Conservation (phyloP, 768 basidiomycete genomes). For the Lactifluus volemus region DNA sequence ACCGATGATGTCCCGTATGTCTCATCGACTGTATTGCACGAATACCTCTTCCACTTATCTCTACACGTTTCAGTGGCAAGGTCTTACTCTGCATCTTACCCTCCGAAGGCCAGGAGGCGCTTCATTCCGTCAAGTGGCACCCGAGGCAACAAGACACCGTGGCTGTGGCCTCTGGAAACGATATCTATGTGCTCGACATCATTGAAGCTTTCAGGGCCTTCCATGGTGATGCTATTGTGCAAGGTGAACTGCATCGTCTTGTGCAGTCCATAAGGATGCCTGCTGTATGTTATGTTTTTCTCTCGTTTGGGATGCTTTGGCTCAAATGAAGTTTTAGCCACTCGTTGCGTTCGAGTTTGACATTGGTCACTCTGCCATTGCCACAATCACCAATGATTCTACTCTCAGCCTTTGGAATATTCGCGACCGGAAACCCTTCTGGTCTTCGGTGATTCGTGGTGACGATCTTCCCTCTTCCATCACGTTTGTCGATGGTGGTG, state of each 20-base stretch:
- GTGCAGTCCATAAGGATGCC: conserved; percentile 58
- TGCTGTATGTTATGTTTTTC: conserved; percentile 43
- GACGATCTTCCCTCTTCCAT: conserved; percentile 77
- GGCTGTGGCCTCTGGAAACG: conserved; percentile 74
- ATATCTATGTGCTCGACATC: conserved; percentile 70
- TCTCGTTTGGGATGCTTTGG: background rate
- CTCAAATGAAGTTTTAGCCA: conserved; percentile 34
- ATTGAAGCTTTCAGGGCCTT: conserved; percentile 49
- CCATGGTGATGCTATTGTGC: conserved; percentile 56
- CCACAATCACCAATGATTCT: conserved; percentile 76
- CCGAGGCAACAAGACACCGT: conserved; percentile 72
- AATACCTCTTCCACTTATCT: background rate
- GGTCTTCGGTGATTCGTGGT: conserved; percentile 66
- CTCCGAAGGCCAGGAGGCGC: conserved; percentile 45
- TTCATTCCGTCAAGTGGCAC: conserved; percentile 85
- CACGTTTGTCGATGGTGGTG: conserved; percentile 79
- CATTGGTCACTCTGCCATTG: conserved; percentile 63
- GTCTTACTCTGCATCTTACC: conserved; percentile 65
- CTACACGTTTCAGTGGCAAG: conserved; percentile 40
- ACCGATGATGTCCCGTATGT: conserved; percentile 83
- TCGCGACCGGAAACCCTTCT: conserved; percentile 66
- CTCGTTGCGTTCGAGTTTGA: conserved; percentile 85
- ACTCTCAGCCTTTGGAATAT: conserved; percentile 78
- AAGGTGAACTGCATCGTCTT: conserved; percentile 61
- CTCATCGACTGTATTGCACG: background rate